Evolutionary conservation across 2,329 filamentous ascomycete genomes (phyloP), one percentile per base, ranked within the genome.

Genomic region (Hymenoscyphus albidus): DNA sequence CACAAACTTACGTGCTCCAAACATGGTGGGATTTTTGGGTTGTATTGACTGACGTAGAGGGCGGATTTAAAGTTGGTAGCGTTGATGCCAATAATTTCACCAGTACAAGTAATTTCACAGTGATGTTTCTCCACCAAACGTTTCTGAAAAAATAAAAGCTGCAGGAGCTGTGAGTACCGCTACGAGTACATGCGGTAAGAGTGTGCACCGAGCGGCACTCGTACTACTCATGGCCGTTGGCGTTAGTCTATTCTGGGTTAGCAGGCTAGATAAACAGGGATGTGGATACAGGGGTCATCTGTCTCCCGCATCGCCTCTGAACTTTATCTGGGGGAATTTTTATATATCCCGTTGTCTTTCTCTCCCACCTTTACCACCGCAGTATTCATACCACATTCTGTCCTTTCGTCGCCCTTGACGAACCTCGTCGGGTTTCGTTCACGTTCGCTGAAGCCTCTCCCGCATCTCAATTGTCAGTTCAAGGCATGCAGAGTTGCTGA

Each of bases 1-100:
- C 13, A 14, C 42, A 40, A 61, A 78, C 83, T 64, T 77, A 86
- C 84, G 82, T 80, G 83, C 85, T 81, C 85, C 85, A 72, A 88
- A 88, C 85, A 88, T 88, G 18, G 77, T 83, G 67, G 67, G 60
- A 64, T 58, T 64, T 35, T 63, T 61, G 27, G 0, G 5, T 7
- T 35, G 35, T 35, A 35, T 35, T 54, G 22, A 54, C 44, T 62
- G 62, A 42, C 12, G 38, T 55, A 42, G 59, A 58, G 16, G 48
- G 22, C 55, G 35, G 35, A 16, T 44, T 39, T 4, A 2, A 13
- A 12, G 16, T 18, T 14, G n/a, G 59, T 13, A 18, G 22, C 5
- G 44, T 27, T 3, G 22, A 31, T 22, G 48, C 4, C n/a, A 56
- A 55, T 59, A 27, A 32, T 48, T 42, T 35, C 48, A 62, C 18